Base-by-base conservation (phyloP, 1,284 basidiomycete species). In the Neonothopanus nambi region DNA sequence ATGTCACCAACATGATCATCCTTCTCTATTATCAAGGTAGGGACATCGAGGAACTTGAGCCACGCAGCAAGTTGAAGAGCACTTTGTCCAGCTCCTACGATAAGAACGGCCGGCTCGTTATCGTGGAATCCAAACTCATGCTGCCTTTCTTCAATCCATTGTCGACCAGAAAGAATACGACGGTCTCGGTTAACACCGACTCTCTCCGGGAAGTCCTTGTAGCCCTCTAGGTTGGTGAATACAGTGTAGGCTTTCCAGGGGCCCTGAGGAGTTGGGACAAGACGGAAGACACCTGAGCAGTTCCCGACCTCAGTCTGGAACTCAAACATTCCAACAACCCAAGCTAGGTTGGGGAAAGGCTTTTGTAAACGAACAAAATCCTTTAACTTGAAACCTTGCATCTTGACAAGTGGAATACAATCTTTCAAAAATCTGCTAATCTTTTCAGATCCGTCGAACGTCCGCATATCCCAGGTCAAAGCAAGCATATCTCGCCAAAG, bases 401-500 rank as follows among this genome's bases (percentile, higher is more conserved):
- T 63, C 52, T 75, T 66, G 23, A 67, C 65, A 1, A 54, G 23
- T 3, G 64, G 61, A 39, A 84, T 70, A 23, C 75, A 68, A 57
- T 78, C 75, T 11, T 59, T 43, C 24, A 84, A 68, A 60, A 83
- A 78, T 33, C 65, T 64, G 21, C 57, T 62, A 58, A 85, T 78
- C 41, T 64, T 62, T 5, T 61, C 26, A 21, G 58, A 61, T 26
- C 79, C 77, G 56, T 77, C 74, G 63, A 86, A 80, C 1, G 83
- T 82, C 45, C 84, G 77, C 63, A 85, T 77, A 58, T 83, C 77
- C 80, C 81, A 86, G 13, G 84, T 84, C 45, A 85, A 71, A 0
- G 80, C 73, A 30, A 85, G 75, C 51, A 81, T 69, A 65, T 87
- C 85, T 36, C 81, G 72, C 82, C 82, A 85, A 65, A 75, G 75